Conservation (phyloP, 2,329 filamentous ascomycete genomes). For the Beauveria sp. region DNA sequence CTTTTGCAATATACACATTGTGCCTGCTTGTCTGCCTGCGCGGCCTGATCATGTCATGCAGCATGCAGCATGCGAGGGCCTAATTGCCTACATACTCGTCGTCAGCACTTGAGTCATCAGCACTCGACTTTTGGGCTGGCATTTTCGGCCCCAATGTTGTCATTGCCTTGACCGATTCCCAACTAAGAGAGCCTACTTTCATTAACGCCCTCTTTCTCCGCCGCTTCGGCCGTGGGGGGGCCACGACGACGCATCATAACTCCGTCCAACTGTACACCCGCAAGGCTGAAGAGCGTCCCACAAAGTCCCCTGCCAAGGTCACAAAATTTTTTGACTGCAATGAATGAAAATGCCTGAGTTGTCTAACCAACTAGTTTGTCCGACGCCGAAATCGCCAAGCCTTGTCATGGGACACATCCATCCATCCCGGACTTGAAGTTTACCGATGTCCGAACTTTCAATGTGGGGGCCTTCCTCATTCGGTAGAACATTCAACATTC, state of each 20-base stretch:
- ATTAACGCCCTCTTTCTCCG: not conserved
- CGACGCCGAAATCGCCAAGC: not conserved
- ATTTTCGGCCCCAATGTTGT: too few relatives aligned
- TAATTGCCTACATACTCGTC: too few relatives aligned
- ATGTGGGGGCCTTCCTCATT: not conserved
- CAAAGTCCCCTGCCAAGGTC: not conserved
- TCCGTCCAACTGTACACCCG: not conserved
- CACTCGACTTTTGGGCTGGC: too few relatives aligned
- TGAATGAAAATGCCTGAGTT: not conserved
- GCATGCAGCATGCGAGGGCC: too few relatives aligned
- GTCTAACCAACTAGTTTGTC: not conserved
- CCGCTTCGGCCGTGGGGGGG: not conserved
- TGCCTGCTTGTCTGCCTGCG: too few relatives aligned
- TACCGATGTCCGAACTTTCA: conserved; percentile 2
- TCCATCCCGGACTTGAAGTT: not conserved
- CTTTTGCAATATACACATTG: not conserved
- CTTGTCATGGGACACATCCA: not conserved
- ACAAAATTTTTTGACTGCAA: not conserved
- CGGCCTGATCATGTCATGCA: too few relatives aligned
- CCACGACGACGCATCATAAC: not conserved
- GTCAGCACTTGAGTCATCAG: too few relatives aligned
- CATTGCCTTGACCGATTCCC: too few relatives aligned
- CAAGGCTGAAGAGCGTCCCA: not conserved
- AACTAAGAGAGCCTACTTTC: not conserved
- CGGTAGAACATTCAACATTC: too few relatives aligned